Base-by-base conservation (phyloP, 345 rosid genomes). In the Viola odorata region DNA sequence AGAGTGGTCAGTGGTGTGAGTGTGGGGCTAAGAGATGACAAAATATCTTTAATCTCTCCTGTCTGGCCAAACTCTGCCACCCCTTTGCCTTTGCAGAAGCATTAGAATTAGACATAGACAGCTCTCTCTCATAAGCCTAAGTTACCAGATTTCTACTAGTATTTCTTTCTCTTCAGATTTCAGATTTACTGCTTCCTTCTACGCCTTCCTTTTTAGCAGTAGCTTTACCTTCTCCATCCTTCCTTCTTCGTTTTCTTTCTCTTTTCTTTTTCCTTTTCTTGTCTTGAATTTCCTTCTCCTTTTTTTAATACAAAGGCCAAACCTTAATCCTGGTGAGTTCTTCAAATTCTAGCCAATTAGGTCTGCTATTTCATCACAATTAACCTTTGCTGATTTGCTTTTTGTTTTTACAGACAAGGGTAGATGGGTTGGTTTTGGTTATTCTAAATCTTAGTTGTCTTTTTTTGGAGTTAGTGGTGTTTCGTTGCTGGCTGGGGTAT, bases 1-100 rank as follows among this genome's bases (percentile, higher is more conserved):
- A n/a, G 62, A 50, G 32, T 0, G 32, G 57, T 58, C 13, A 47
- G 50, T 47, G 13, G 13, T 47, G 45, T 51, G 32, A 23, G 36
- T 58, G 65, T 63, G 61, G 62, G 64, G 68, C 45, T 64, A 11
- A 11, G 32, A 45, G 53, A 76, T 67, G 55, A 52, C 52, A 67
- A 57, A 61, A 62, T 55, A 68, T 58, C 64, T 44, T 70, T 50
- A 58, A 12, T 62, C 61, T 41, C 61, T 41, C 61, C 51, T 23
- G 16, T 39, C 73, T 63, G 71, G 58, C 73, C 56, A 37, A 64
- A 70, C 67, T 64, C 74, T 68, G 74, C 69, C 51, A 55, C 74
- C 66, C n/a, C n/a, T 23, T 23, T 23, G 32, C 32, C 63, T 65
- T 56, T 61, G 69, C 79, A 63, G 67, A 67, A 64, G 80, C 83